Conservation (phyloP, 1,284 basidiomycete species). For the Leccinum pseudoinsigne region DNA sequence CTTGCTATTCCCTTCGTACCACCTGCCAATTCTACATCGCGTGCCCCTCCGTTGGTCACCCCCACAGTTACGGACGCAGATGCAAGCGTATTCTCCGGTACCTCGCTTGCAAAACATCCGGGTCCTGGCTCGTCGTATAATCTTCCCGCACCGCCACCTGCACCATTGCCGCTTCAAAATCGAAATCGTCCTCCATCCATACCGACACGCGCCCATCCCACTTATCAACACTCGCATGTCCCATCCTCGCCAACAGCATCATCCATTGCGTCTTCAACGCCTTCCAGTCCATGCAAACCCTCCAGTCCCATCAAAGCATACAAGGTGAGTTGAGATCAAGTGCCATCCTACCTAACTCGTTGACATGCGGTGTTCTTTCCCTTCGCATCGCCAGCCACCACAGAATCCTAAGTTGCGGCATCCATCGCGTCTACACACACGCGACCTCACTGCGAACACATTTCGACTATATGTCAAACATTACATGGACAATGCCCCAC, state of each 20-base stretch:
- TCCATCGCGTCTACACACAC: slow-evolving; percentile 61
- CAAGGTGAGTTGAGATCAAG: slow-evolving; percentile 15
- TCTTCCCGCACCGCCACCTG: slow-evolving; percentile 17
- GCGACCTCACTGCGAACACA: slow-evolving; percentile 63
- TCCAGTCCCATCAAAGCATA: slow-evolving; percentile 17
- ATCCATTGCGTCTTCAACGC: slow-evolving; percentile 30
- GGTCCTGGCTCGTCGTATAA: slow-evolving; percentile 8
- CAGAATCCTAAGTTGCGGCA: slow-evolving; percentile 54
- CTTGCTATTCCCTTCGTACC: slow-evolving; percentile 47
- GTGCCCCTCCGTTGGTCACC: slow-evolving; percentile 7
- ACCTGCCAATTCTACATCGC: slow-evolving; percentile 13
- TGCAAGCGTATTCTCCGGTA: slow-evolving; percentile 16
- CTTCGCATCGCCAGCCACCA: slow-evolving; percentile 3
- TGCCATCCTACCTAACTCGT: background rate
- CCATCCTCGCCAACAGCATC: slow-evolving; percentile 22
- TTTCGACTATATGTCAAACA: slow-evolving; percentile 76
- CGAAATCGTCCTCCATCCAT: slow-evolving; percentile 5
- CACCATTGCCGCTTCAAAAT: slow-evolving; percentile 9
- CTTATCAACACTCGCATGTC: slow-evolving; percentile 2
- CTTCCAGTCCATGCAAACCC: slow-evolving; percentile 30
- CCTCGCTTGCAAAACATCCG: background rate
- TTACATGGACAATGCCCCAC: slow-evolving; percentile 60
- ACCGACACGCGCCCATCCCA: background rate
- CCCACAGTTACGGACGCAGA: background rate
- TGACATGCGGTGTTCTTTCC: background rate